Percentiles rank a stretch among this genome's conserved stretches.
Conservation (phyloP, 2,329 filamentous ascomycete species). For the Ilyonectria destructans region DNA sequence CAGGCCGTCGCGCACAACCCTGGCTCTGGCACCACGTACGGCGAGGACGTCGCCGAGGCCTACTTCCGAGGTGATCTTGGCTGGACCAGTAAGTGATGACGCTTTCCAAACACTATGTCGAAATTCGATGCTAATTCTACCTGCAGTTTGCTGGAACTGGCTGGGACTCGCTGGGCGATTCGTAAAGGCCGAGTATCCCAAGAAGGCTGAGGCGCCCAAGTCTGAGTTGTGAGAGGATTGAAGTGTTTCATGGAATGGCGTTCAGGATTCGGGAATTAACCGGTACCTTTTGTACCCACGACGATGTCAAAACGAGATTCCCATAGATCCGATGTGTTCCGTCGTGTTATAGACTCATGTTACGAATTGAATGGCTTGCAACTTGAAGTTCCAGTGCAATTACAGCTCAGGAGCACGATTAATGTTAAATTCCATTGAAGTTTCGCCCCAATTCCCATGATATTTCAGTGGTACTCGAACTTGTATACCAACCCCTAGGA, state of each 20-base stretch:
- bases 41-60: slow-evolving; percentile 73
- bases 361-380: background rate
- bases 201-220: slow-evolving; percentile 43
- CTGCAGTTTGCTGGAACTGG: slow-evolving; percentile 71
- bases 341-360: background rate
- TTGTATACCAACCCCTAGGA: too few species aligned
- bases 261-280: slow-evolving; percentile 34
- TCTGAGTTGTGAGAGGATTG: slow-evolving; percentile 31
- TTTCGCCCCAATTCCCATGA: background rate
- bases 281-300: background rate
- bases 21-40: slow-evolving; percentile 70
- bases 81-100: slow-evolving; percentile 69
- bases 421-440: background rate
- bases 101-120: too few species aligned
- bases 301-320: slow-evolving; percentile 2
- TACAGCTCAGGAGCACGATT: too few species aligned
- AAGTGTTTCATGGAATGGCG: slow-evolving; percentile 36
- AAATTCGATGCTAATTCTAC: slow-evolving; percentile 36
- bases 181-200: slow-evolving; percentile 30
- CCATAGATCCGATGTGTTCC: background rate
- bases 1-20: slow-evolving; percentile 77
- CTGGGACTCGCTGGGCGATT: slow-evolving; percentile 61
- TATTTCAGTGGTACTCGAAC: too few species aligned
- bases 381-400: background rate
- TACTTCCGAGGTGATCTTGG: slow-evolving; percentile 81